These are phyloP conservation scores for Neurospora tetrasperma DNA, from an alignment of 495 filamentous ascomycete species.

Conservation along the genomic window DNA sequence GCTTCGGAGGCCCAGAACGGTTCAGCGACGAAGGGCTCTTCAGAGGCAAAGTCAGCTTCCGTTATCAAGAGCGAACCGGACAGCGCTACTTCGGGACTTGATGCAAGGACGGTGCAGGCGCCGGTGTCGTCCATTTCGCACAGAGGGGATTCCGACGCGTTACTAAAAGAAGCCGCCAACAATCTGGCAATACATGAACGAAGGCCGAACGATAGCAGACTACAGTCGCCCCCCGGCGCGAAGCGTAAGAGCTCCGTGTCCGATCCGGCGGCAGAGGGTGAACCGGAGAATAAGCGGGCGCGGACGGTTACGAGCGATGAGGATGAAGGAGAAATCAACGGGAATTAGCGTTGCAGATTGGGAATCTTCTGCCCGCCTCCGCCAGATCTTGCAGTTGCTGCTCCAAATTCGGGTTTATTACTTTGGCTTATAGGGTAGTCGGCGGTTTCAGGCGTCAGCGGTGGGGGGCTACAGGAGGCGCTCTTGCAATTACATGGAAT, in stretches of 20 bases:
- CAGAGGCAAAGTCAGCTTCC: background rate
- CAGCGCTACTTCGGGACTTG: background rate
- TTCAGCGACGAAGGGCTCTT: background rate
- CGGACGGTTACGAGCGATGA: constrained; percentile 10
- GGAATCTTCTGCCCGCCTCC: background rate
- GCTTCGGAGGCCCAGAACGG: background rate
- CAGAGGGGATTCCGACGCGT: constrained; percentile 34
- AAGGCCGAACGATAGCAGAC: constrained; percentile 18
- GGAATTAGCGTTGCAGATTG: background rate
- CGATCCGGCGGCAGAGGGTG: constrained; percentile 15
- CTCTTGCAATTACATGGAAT: background rate
- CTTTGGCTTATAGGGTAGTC: background rate
- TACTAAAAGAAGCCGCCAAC: constrained; percentile 39
- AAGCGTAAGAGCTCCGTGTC: constrained; percentile 24
- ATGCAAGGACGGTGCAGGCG: background rate
- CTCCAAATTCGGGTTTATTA: background rate
- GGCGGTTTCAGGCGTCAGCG: background rate
- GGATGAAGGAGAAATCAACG: constrained; percentile 19
- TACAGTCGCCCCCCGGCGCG: constrained; percentile 15
- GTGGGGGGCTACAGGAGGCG: background rate
- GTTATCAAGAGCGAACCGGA: constrained; percentile 10
- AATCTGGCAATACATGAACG: constrained; percentile 28
- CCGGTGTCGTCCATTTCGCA: constrained; percentile 10
- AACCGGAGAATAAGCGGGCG: constrained; percentile 18
- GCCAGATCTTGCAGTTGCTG: background rate